Evolutionary conservation across 2,329 filamentous ascomycete species (phyloP).

Genomic region (Colletotrichum cereale): DNA sequence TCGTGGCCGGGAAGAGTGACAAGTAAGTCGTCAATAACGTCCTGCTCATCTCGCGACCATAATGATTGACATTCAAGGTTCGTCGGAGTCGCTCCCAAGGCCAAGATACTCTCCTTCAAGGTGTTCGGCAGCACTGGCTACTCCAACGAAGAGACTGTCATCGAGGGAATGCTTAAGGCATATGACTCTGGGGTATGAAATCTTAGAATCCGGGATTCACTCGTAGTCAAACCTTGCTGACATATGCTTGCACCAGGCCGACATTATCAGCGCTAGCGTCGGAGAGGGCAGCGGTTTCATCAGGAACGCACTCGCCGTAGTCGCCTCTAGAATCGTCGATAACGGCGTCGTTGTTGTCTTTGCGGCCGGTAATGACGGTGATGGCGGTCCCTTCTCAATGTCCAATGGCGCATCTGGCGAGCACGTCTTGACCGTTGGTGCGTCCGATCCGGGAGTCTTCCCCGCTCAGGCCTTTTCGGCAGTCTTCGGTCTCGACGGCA

Average conservation of each 20-base stretch:
- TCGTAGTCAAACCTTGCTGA: no score
- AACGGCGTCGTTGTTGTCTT: slow-evolving; percentile 62
- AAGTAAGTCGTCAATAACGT: slow-evolving; percentile 14
- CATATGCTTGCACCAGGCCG: no score
- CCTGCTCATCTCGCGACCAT: not conserved
- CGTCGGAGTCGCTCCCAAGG: slow-evolving; percentile 47
- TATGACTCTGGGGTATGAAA: slow-evolving; percentile 50
- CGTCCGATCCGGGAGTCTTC: slow-evolving; percentile 49
- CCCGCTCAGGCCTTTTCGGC: slow-evolving; percentile 47
- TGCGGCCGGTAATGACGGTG: slow-evolving; percentile 64
- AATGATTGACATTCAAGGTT: not conserved
- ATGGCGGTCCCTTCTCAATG: slow-evolving; percentile 60
- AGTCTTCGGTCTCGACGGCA: slow-evolving; percentile 46
- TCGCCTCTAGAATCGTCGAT: slow-evolving; percentile 57
- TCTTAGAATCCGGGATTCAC: no score
- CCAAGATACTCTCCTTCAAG: slow-evolving; percentile 46
- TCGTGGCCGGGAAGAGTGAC: slow-evolving; percentile 46
- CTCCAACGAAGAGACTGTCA: slow-evolving; percentile 45
- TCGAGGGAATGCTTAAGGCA: slow-evolving; percentile 52
- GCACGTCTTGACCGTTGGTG: slow-evolving; percentile 58
- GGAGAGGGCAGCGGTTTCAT: slow-evolving; percentile 54
- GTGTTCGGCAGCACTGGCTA: slow-evolving; percentile 40
- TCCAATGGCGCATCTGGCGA: slow-evolving; percentile 55
- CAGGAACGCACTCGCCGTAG: slow-evolving; percentile 56
- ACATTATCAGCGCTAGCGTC: slow-evolving; percentile 58